Evolutionary conservation across 140 eudicot genomes (phyloP).

Genomic region (Artemisia princeps): DNA sequence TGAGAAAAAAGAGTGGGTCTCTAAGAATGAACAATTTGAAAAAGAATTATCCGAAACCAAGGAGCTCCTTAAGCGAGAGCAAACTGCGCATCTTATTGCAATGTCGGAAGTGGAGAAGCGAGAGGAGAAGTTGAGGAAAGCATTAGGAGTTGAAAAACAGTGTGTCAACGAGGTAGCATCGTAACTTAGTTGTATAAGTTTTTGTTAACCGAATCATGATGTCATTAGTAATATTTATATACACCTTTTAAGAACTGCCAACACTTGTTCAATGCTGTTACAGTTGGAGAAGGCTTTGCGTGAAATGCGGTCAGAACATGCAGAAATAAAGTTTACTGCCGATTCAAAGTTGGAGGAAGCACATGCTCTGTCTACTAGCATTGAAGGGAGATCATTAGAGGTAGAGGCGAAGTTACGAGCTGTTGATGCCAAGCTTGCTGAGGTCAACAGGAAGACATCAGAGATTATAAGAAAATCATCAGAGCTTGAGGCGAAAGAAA

Average conservation of each 20-base stretch:
- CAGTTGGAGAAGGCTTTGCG: constrained; percentile 89
- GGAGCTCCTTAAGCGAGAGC: constrained; percentile 63
- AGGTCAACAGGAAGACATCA: constrained; percentile 82
- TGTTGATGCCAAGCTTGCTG: constrained; percentile 94
- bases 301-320: constrained; percentile 80
- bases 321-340: constrained; percentile 83
- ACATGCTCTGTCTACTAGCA: constrained; percentile 55
- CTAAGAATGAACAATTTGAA: constrained; percentile 55
- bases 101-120: constrained; percentile 77
- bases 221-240: constrained; percentile 1
- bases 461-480: constrained; percentile 69
- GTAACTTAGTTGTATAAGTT: background rate
- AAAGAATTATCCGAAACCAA: constrained; percentile 46
- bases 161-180: constrained; percentile 65
- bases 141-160: constrained; percentile 84
- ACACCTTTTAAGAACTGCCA: constrained; percentile 18
- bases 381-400: constrained; percentile 84
- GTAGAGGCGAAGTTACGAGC: constrained; percentile 77
- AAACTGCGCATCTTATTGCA: constrained; percentile 64
- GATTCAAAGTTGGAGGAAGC: constrained; percentile 92
- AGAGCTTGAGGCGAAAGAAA: constrained; percentile 73
- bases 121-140: constrained; percentile 81
- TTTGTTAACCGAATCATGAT: constrained; percentile 11
- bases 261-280: too few relatives aligned
- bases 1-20: constrained; percentile 72